Conservation (phyloP, 495 filamentous ascomycete species). For the Penicillium coffeae region DNA sequence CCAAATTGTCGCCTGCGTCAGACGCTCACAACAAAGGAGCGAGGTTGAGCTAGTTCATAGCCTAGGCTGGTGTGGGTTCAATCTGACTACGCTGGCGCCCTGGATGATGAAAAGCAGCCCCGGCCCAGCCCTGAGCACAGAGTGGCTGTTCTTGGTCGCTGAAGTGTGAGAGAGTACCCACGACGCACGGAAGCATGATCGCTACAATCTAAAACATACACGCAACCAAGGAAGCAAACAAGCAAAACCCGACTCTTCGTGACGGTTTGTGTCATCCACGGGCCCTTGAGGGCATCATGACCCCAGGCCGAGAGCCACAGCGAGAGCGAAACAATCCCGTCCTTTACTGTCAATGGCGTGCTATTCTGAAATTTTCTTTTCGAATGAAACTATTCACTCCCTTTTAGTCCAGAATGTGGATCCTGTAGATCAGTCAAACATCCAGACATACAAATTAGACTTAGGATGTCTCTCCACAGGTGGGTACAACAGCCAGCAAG, state of each 20-base stretch:
- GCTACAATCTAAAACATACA: too few relatives aligned
- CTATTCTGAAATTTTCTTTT: too few relatives aligned
- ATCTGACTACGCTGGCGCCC: conserved; percentile 67
- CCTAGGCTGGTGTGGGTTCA: conserved; percentile 91
- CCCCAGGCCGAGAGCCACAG: too few relatives aligned
- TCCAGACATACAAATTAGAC: background rate
- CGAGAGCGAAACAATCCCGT: too few relatives aligned
- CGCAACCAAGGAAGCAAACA: too few relatives aligned
- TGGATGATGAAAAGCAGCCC: conserved; percentile 52
- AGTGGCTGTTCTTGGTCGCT: conserved; percentile 84
- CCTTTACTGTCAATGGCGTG: too few relatives aligned
- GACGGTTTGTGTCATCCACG: too few relatives aligned
- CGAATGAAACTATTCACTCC: too few relatives aligned
- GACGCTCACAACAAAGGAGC: conserved; percentile 57
- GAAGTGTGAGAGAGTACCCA: too few relatives aligned
- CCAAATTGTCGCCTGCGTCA: conserved; percentile 75
- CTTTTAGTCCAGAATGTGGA: conserved; percentile 23
- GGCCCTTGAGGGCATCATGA: too few relatives aligned
- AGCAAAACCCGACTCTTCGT: too few relatives aligned
- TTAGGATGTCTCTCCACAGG: background rate
- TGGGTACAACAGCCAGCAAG: background rate
- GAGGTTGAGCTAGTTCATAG: conserved; percentile 66
- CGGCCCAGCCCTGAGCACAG: conserved; percentile 57
- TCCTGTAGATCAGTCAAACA: background rate
- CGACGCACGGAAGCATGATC: too few relatives aligned